Base-by-base conservation (phyloP, 371 early-diverging fungal species). In the Mucor saturninus region DNA sequence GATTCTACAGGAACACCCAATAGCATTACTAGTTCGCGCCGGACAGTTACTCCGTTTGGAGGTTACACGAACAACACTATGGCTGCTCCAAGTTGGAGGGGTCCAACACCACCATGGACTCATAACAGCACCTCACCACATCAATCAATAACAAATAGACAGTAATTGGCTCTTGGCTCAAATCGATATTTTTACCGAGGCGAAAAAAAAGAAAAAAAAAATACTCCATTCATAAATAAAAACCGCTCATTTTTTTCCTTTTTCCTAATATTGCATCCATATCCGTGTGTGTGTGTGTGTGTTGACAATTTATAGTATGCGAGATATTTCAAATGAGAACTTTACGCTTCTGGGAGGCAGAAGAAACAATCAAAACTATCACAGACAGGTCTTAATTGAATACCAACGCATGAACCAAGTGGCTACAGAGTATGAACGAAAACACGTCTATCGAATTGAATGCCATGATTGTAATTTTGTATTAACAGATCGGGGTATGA, bases 401-500 rank as follows among this genome's bases (percentile, higher is more conserved):
- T 72, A 69, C 37, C 67, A 65, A 10, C 54, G 74, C 2, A 68
- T 78, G 64, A 55, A 61, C 8, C 62, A 69, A 37, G 45, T 49
- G 5, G 75, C 59, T 2, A 65, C 62, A 45, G 74, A 69, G 11
- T 75, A 72, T 39, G 68, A 75, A 7, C 65, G 72, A 6, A 76
- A 76, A 51, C 76, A 72, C 60, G 79, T 79, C 11, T 79, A 72
- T 38, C 59, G 75, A 31, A 61, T 79, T 28, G 62, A 72, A 54
- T 79, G 79, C 38, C 50, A 68, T n/a, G 72, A 76, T 31, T 79
- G 79, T 40, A 40, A 54, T 39, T 2, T 55, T 6, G 50, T 62
- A 4, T 57, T 79, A 9, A 76, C 73, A 1, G 70, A 79, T 64
- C 76, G 79, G 8, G 74, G 76, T 13, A 79, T 79, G 79, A 72